These are phyloP conservation scores for Alternaria panax DNA, from an alignment of 2,329 filamentous ascomycete genomes.

Conservation along the genomic window DNA sequence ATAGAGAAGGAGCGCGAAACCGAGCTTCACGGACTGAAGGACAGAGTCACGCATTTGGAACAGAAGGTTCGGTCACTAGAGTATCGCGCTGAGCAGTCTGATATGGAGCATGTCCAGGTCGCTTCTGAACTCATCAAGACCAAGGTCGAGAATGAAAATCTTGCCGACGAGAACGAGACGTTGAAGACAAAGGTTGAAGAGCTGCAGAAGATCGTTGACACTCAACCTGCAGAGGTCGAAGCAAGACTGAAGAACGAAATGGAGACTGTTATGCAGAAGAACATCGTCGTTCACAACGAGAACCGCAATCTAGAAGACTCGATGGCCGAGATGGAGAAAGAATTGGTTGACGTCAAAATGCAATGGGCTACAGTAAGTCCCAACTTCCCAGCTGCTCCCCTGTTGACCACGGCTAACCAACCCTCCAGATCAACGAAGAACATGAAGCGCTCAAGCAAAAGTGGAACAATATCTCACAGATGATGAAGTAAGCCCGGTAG, in stretches of 20 bases:
- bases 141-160: slow-evolving; percentile 91
- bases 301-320: slow-evolving; percentile 89
- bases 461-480: slow-evolving; percentile 55
- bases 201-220: slow-evolving; percentile 84
- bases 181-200: slow-evolving; percentile 85
- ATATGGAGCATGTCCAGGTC: slow-evolving; percentile 87
- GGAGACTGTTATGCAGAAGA: slow-evolving; percentile 89
- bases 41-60: slow-evolving; percentile 67
- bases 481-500: slow-evolving; percentile 50
- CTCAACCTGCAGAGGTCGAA: slow-evolving; percentile 89
- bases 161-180: slow-evolving; percentile 88
- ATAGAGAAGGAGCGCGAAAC: slow-evolving; percentile 80
- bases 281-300: slow-evolving; percentile 91
- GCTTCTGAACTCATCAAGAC: slow-evolving; percentile 90
- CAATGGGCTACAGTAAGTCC: slow-evolving; percentile 85
- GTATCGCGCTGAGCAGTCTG: slow-evolving; percentile 84
- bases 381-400: background rate
- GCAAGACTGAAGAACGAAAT: slow-evolving; percentile 81
- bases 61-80: slow-evolving; percentile 84
- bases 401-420: slow-evolving; percentile 23
- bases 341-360: slow-evolving; percentile 93
- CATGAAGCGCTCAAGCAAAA: slow-evolving; percentile 59
- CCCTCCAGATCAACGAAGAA: slow-evolving; percentile 55
- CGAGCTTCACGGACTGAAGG: slow-evolving; percentile 74
- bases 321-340: slow-evolving; percentile 88